Evolutionary conservation across 192 early-diverging fungal genomes (phyloP), one percentile per base, ranked within the genome.

Genomic region (Linnemannia zychae): DNA sequence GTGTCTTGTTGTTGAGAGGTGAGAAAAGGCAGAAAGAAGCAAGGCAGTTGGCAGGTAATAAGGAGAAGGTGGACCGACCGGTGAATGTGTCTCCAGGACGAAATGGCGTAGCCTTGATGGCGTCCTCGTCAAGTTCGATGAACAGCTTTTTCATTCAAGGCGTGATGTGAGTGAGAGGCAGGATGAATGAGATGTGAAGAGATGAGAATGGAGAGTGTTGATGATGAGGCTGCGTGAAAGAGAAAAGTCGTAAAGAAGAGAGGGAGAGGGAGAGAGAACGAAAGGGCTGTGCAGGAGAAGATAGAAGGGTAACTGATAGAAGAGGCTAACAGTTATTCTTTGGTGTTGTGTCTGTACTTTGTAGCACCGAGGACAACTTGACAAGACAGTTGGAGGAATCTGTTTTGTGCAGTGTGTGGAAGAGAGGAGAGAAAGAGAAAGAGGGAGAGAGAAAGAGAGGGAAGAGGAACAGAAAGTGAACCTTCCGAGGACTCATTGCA

Each of bases 121-220:
- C 24, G 34, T 81, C 73, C 3, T 81, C 67, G 16, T 48, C n/a
- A 0, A 82, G 69, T 24, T 52, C 47, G 34, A 82, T 75, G 16
- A 47, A 31, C 5, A 76, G 69, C 52, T 82, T 82, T 40, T 82
- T 82, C 80, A 82, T 82, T 3, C 57, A 24, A 28, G 40, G 40
- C 3, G 40, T 44, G 40, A 13, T 18, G 40, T 63, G 75, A 46
- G 47, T 53, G 28, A 34, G 7, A 0, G 57, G 7, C 5, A 53
- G 24, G 2, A 9, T 31, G 57, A 60, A 57, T 57, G n/a, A 13
- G 72, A 24, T 63, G 57, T 31, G 37, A n/a, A n/a, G n/a, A 46
- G n/a, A 20, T 24, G 36, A 18, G 16, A 31, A 31, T 40, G 49
- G 57, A 7, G 36, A 22, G 53, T 33, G 74, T 28, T 28, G 16